A percentile compares a stretch with the other conserved stretches of the same genome.
Evolutionary conservation across 1,284 basidiomycete species (phyloP).

Genomic region (Sanghuangporus weigelae): DNA sequence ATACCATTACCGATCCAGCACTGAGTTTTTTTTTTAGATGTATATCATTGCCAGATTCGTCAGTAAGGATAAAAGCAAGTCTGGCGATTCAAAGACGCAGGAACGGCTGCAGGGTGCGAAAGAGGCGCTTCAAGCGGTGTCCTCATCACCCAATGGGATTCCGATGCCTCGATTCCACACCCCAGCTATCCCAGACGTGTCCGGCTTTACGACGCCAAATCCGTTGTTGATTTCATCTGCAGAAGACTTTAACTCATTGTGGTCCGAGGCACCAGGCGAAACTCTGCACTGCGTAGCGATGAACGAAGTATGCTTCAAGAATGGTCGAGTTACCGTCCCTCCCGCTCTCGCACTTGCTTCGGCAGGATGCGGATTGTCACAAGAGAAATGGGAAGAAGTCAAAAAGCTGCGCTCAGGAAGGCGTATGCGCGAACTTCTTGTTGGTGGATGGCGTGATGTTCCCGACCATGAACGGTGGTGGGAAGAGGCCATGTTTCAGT

Average conservation of each 20-base stretch:
- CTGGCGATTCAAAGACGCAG: conserved; percentile 11
- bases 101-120: conserved; percentile 13
- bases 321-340: conserved; percentile 71
- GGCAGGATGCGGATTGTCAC: conserved; percentile 40
- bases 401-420: not conserved
- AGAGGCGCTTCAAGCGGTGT: conserved; percentile 17
- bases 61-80: conserved; percentile 41
- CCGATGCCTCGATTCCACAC: conserved; percentile 26
- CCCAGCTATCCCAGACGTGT: conserved; percentile 15
- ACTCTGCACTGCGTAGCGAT: conserved; percentile 66
- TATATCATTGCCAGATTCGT: conserved; percentile 65
- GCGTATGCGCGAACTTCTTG: conserved; percentile 9
- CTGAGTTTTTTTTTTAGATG: conserved; percentile 35
- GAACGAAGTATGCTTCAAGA: conserved; percentile 70
- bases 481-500: conserved; percentile 11
- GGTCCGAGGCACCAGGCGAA: conserved; percentile 10
- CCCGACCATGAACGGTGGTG: conserved; percentile 15
- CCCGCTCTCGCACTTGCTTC: conserved; percentile 53
- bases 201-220: conserved; percentile 21
- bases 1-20: not conserved
- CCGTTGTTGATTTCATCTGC: conserved; percentile 18
- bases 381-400: conserved; percentile 1
- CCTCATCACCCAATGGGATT: conserved; percentile 18
- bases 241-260: conserved; percentile 7
- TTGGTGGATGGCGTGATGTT: conserved; percentile 12